Conservation (phyloP, 257 asterid genomes). For the Solanum chmielewskii region DNA sequence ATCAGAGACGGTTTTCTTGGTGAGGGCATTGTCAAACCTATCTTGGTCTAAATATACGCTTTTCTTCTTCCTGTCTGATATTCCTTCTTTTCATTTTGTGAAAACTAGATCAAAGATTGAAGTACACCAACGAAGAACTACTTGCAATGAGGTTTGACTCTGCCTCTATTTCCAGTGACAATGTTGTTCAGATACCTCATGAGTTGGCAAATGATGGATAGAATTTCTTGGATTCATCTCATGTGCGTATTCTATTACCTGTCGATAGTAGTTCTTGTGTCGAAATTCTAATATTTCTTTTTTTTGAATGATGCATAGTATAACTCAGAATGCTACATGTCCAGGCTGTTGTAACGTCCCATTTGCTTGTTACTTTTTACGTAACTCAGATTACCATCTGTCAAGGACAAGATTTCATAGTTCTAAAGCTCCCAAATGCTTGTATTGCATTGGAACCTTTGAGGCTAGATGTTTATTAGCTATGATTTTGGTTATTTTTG, state of each 20-base stretch:
- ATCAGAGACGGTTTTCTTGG: constrained; percentile 29
- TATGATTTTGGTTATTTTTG: background rate
- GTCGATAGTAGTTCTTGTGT: background rate
- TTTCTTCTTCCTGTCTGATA: background rate
- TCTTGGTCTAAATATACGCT: background rate
- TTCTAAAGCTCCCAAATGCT: background rate
- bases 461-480: background rate
- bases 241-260: background rate
- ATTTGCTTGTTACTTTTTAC: background rate
- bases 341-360: background rate
- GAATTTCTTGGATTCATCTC: background rate
- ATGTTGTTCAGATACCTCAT: constrained; percentile 6
- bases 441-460: background rate
- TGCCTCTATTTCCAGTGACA: constrained; percentile 9
- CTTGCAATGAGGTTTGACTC: constrained; percentile 38
- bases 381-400: background rate
- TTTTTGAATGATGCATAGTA: background rate
- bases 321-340: background rate
- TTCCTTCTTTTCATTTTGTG: background rate
- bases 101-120: constrained; percentile 78
- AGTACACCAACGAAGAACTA: constrained; percentile 62
- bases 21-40: constrained; percentile 17
- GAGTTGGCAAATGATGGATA: background rate
- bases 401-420: background rate
- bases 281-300: background rate